These are phyloP conservation scores for Pulveroboletus sp. DNA, from an alignment of 768 basidiomycete genomes.

Conservation along the genomic window DNA sequence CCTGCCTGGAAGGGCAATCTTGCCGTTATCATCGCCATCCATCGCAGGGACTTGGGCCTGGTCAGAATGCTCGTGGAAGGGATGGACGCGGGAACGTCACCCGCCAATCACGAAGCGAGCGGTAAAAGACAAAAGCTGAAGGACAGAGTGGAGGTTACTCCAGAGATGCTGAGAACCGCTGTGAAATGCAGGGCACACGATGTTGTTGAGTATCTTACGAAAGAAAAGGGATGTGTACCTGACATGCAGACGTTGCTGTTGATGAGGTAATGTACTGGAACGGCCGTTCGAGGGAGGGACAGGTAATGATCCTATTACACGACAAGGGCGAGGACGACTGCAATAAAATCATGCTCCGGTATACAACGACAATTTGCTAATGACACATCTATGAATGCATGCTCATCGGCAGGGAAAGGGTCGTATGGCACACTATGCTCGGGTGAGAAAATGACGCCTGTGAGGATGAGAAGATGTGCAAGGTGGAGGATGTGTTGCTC, in stretches of 20 bases:
- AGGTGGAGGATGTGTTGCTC: neutral
- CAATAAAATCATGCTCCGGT: conserved; percentile 9
- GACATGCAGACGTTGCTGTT: conserved; percentile 60
- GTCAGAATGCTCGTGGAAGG: conserved; percentile 76
- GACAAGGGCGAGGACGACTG: neutral
- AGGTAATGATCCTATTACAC: too few species aligned
- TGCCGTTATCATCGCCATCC: conserved; percentile 74
- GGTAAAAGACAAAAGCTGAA: conserved; percentile 51
- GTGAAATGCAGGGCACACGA: conserved; percentile 61
- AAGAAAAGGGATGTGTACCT: conserved; percentile 68
- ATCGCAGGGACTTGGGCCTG: conserved; percentile 57
- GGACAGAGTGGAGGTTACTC: conserved; percentile 53
- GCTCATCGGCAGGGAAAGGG: conserved; percentile 5
- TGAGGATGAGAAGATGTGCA: conserved; percentile 1
- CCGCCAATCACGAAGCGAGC: conserved; percentile 16
- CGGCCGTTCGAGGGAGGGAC: too few species aligned
- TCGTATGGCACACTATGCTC: too few species aligned
- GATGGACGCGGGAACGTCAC: conserved; percentile 23
- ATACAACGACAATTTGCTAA: conserved; percentile 15
- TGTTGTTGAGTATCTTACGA: conserved; percentile 64
- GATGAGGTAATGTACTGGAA: conserved; percentile 26
- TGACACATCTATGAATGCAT: conserved; percentile 25
- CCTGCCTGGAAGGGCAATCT: conserved; percentile 57
- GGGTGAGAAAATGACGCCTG: too few species aligned
- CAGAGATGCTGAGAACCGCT: conserved; percentile 61